Conservation (phyloP, 257 asterid genomes). For the Lycium barbarum region DNA sequence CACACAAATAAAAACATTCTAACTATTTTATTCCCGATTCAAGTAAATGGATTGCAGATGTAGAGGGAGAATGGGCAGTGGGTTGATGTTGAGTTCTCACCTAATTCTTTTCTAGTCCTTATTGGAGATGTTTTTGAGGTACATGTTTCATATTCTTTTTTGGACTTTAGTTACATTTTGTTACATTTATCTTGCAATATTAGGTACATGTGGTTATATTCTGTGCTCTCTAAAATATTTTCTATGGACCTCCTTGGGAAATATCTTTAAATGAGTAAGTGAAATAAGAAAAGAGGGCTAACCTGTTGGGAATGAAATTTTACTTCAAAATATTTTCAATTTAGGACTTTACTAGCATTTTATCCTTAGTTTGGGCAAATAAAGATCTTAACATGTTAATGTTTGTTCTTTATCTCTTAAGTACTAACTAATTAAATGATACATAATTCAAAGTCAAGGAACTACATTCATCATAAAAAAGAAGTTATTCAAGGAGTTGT, state of each 20-base stretch:
- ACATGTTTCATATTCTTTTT: neutral
- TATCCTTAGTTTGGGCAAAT: neutral
- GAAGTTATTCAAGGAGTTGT: neutral
- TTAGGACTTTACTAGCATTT: neutral
- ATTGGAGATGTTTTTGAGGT: neutral
- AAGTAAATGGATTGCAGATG: neutral
- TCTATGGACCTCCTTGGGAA: neutral
- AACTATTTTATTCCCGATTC: neutral
- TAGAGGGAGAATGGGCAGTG: constrained; percentile 9
- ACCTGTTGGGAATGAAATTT: neutral
- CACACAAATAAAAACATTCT: neutral
- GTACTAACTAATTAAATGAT: neutral
- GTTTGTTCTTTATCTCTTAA: neutral
- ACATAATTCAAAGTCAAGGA: neutral
- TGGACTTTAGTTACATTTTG: too few relatives aligned
- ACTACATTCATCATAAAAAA: neutral
- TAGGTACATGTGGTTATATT: neutral
- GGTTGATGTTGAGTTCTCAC: neutral
- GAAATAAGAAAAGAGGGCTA: neutral
- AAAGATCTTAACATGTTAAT: too few relatives aligned
- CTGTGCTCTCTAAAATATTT: neutral
- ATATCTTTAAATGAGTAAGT: neutral
- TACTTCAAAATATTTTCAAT: neutral
- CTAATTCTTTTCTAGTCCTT: constrained; percentile 18
- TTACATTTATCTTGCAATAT: neutral